Percentiles rank a stretch among this genome's conserved stretches.
phyloP scores from a whole-genome alignment of 805 yeast species.

The Lachancea lanzarotensis region DNA sequence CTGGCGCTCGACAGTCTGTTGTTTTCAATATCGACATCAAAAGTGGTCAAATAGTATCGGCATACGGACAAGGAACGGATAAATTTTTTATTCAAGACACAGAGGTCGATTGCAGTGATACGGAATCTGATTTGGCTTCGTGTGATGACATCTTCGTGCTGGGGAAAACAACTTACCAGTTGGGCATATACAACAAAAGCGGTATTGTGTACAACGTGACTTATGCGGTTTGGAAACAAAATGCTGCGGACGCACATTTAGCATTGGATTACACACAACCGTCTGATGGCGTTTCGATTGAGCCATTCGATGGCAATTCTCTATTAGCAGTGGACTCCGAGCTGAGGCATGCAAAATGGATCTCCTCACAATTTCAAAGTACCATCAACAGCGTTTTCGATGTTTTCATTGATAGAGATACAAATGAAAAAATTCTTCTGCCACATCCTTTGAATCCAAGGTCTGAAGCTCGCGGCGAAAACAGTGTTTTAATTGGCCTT shows the following conservation, averaged over 20 bases:
- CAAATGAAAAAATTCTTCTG: constrained; percentile 41
- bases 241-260: constrained; percentile 60
- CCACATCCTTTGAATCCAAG: constrained; percentile 56
- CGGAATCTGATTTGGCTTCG: constrained; percentile 13
- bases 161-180: constrained; percentile 67
- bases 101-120: constrained; percentile 11
- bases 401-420: constrained; percentile 37
- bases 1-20: constrained; percentile 75
- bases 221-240: constrained; percentile 87
- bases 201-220: constrained; percentile 78
- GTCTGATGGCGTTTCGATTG: constrained; percentile 66
- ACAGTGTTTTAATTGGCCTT: constrained; percentile 55
- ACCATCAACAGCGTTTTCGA: constrained; percentile 78
- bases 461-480: constrained; percentile 33
- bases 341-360: constrained; percentile 74
- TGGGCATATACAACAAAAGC: constrained; percentile 68
- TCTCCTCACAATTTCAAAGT: constrained; percentile 56
- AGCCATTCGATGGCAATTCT: constrained; percentile 78
- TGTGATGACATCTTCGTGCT: constrained; percentile 42
- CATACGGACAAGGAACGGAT: constrained; percentile 52
- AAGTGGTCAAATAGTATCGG: constrained; percentile 66
- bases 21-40: constrained; percentile 65
- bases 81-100: constrained; percentile 20
- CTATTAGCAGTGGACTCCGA: constrained; percentile 66
- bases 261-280: constrained; percentile 47